Evolutionary conservation across 2,329 filamentous ascomycete genomes (phyloP).

Genomic region (Neurospora crassa): DNA sequence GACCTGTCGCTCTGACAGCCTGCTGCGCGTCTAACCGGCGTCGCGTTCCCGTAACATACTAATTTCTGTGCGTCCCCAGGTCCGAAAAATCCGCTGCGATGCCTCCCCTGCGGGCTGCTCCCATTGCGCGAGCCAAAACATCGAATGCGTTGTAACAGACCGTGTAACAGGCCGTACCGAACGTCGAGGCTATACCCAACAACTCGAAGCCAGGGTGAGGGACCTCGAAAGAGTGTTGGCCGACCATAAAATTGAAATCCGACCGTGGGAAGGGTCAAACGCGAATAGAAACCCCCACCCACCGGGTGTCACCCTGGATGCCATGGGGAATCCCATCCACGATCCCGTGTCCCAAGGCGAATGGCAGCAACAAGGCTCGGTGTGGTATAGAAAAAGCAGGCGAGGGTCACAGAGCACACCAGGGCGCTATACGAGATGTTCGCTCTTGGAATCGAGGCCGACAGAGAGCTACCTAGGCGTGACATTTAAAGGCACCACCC

Average conservation of each 20-base stretch:
- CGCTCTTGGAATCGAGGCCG: constrained; percentile 30
- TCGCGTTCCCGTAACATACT: constrained; percentile 1
- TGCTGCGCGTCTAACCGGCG: not conserved
- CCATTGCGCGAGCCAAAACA: constrained; percentile 65
- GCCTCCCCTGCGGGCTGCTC: constrained; percentile 71
- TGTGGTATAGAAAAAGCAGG: constrained; percentile 28
- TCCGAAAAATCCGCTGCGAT: constrained; percentile 84
- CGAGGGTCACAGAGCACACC: constrained; percentile 16
- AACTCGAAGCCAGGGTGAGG: constrained; percentile 50
- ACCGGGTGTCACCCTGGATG: constrained; percentile 20
- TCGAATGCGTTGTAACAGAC: constrained; percentile 77
- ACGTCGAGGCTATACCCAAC: constrained; percentile 67
- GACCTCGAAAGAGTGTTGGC: constrained; percentile 59
- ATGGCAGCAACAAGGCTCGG: constrained; percentile 27
- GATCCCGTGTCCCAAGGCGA: constrained; percentile 22
- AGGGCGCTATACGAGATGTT: constrained; percentile 21
- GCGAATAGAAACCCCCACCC: constrained; percentile 14
- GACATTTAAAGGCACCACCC: constrained; percentile 57
- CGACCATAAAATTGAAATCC: constrained; percentile 51
- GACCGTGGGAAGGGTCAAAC: constrained; percentile 33
- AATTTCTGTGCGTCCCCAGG: constrained; percentile 33
- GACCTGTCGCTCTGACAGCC: not conserved
- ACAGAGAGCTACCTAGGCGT: constrained; percentile 60
- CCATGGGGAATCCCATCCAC: constrained; percentile 18
- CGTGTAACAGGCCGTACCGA: constrained; percentile 76